Conservation (phyloP, 495 filamentous ascomycete species). For the Pseudevernia furfuracea region DNA sequence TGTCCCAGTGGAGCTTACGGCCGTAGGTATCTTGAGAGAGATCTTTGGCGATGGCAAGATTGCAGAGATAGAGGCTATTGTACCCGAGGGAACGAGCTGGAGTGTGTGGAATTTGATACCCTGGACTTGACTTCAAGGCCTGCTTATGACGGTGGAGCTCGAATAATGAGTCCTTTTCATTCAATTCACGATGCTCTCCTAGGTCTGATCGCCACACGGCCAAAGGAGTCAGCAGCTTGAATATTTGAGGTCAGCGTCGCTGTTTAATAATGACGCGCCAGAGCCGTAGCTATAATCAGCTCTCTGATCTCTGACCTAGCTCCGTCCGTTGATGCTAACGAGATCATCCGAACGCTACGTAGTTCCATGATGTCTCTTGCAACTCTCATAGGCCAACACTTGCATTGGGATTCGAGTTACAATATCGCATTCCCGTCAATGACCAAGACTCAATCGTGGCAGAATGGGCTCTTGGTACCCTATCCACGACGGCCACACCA, state of each 20-base stretch:
- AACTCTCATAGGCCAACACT: too few relatives aligned
- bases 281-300: background rate
- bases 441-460: too few relatives aligned
- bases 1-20: constrained; percentile 4
- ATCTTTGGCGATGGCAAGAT: constrained; percentile 2
- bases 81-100: background rate
- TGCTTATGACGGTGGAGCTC: background rate
- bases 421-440: too few relatives aligned
- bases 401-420: too few relatives aligned
- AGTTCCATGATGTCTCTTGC: too few relatives aligned
- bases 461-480: too few relatives aligned
- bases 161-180: background rate
- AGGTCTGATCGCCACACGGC: background rate
- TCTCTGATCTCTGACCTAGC: too few relatives aligned
- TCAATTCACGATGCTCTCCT: background rate
- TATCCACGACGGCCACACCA: too few relatives aligned
- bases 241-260: background rate
- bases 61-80: constrained; percentile 4
- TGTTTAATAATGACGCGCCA: background rate
- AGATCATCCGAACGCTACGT: too few relatives aligned
- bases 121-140: background rate
- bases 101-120: constrained; percentile 5
- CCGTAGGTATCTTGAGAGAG: background rate
- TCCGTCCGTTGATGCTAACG: too few relatives aligned
- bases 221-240: background rate